phyloP scores from a whole-genome alignment of 352 stramenopile species.

The Thraustotheca clavata region DNA sequence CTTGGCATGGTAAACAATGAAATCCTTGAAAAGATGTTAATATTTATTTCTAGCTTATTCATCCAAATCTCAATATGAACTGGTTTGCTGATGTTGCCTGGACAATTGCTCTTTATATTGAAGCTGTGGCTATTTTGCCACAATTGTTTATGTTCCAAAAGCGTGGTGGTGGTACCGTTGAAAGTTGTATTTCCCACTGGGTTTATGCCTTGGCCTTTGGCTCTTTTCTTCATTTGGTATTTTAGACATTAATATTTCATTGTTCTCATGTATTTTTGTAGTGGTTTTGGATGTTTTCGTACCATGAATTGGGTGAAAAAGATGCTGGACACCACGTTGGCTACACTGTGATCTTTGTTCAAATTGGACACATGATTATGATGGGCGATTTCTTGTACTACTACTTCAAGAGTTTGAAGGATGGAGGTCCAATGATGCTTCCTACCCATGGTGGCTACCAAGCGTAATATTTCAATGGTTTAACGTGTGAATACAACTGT shows the following conservation, averaged over 20 bases:
- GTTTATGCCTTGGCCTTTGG: constrained; percentile 93
- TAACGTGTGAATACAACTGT: not conserved
- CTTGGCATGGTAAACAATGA: constrained; percentile 59
- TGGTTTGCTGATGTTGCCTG: constrained; percentile 94
- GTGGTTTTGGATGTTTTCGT: constrained; percentile 97
- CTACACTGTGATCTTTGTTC: constrained; percentile 95
- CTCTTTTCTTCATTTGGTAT: constrained; percentile 90
- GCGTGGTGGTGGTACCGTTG: constrained; percentile 87
- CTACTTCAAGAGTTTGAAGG: constrained; percentile 95
- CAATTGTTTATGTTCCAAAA: constrained; percentile 99
- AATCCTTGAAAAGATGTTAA: constrained; percentile 21
- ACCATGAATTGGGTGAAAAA: constrained; percentile 95
- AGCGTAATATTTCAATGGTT: constrained; percentile 31
- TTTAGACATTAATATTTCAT: not conserved
- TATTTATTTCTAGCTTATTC: constrained; percentile 74
- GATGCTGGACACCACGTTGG: constrained; percentile 81
- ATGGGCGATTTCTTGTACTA: constrained; percentile 99
- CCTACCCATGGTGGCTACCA: constrained; percentile 80
- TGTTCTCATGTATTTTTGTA: not conserved
- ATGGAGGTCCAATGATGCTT: constrained; percentile 83
- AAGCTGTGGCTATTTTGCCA: constrained; percentile 94
- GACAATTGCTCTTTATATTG: constrained; percentile 98
- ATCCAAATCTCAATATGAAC: constrained; percentile 94
- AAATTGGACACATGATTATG: constrained; percentile 97
- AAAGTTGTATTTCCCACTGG: constrained; percentile 95